phyloP scores from a whole-genome alignment of 106 monocot genomes.

The Apostasia ramifera region DNA sequence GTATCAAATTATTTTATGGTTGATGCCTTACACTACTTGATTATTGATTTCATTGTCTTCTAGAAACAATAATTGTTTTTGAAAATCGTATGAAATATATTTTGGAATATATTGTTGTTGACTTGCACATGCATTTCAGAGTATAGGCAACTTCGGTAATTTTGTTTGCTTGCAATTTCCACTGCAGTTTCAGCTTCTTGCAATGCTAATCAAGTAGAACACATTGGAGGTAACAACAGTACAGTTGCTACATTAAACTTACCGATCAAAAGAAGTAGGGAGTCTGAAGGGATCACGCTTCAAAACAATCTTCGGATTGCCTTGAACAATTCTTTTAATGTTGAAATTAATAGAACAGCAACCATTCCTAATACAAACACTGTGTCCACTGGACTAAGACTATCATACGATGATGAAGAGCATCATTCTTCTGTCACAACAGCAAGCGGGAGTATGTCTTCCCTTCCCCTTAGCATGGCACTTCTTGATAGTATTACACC shows the following conservation, averaged over 20 bases:
- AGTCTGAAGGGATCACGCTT: slow-evolving; percentile 23
- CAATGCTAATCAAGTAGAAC: slow-evolving; percentile 11
- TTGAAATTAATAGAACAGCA: slow-evolving; percentile 15
- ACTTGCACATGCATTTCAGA: too few species aligned
- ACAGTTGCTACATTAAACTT: slow-evolving; percentile 15
- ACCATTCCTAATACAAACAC: slow-evolving; percentile 28
- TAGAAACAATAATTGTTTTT: neutral
- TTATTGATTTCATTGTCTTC: neutral
- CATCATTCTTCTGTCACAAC: slow-evolving; percentile 47
- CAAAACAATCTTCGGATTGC: slow-evolving; percentile 53
- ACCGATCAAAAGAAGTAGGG: slow-evolving; percentile 37
- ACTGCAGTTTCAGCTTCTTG: slow-evolving; percentile 31
- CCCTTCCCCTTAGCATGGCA: slow-evolving; percentile 28
- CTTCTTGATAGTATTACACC: slow-evolving; percentile 33
- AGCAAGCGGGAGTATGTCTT: slow-evolving; percentile 28
- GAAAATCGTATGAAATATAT: neutral
- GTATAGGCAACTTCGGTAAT: too few species aligned
- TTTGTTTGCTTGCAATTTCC: neutral
- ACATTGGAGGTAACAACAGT: slow-evolving; percentile 10
- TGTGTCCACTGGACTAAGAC: slow-evolving; percentile 61
- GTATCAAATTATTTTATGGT: neutral
- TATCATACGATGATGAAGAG: slow-evolving; percentile 57
- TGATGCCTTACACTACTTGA: neutral
- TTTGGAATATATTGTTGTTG: neutral
- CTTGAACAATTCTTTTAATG: slow-evolving; percentile 26